phyloP scores from a whole-genome alignment of 1,284 basidiomycete species.

The Anthracocystis walkeri region DNA sequence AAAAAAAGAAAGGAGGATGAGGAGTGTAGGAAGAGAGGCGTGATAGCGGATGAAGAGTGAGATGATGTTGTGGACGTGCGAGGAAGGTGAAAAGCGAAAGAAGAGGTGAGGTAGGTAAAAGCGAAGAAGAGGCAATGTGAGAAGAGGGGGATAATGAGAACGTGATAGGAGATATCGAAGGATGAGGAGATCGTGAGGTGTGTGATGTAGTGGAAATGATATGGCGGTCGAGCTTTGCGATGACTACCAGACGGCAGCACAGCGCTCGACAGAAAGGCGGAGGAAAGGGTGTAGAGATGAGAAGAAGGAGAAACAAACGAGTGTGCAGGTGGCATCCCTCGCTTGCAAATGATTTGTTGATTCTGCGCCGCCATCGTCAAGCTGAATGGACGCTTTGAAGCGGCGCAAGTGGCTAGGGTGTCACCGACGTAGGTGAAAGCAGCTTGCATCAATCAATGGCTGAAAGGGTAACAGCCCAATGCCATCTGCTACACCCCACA shows the following conservation, averaged over 20 bases:
- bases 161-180: neutral
- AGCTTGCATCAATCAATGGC: too few species aligned
- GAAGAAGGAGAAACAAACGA: neutral
- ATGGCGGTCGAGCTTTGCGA: neutral
- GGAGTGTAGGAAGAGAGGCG: neutral
- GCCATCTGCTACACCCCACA: neutral
- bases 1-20: neutral
- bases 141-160: neutral
- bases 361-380: neutral
- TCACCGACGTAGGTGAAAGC: neutral
- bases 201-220: constrained; percentile 3
- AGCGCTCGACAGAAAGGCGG: neutral
- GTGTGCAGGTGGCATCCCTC: neutral
- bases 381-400: neutral
- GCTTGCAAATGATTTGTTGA: neutral
- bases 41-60: neutral
- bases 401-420: neutral
- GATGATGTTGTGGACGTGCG: neutral
- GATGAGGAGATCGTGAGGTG: neutral
- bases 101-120: neutral
- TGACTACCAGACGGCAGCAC: neutral
- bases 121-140: neutral
- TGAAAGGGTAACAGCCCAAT: too few species aligned
- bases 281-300: neutral
- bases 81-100: too few species aligned